These are phyloP conservation scores for Silene vulgaris DNA, from an alignment of 179 eudicot species.

Conservation along the genomic window DNA sequence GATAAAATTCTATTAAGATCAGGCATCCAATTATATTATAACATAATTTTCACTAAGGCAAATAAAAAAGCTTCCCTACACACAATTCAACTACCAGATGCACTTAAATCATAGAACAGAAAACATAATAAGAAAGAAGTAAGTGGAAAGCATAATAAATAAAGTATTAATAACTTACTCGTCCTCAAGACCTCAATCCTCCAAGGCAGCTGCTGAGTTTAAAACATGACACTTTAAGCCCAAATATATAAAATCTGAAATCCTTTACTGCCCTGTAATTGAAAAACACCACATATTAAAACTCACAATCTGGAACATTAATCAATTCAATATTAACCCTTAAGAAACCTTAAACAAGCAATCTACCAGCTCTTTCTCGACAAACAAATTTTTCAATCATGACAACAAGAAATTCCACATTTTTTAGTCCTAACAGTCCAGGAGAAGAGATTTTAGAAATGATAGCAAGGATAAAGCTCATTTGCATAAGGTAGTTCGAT, in stretches of 20 bases:
- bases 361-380: neutral
- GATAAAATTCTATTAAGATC: constrained; percentile 25
- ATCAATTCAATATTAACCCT: neutral
- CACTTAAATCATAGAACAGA: neutral
- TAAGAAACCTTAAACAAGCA: neutral
- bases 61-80: constrained; percentile 6
- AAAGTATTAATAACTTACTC: neutral
- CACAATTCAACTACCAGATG: neutral
- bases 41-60: constrained; percentile 16
- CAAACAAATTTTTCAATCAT: neutral
- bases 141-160: neutral
- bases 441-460: too few species aligned
- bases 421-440: too few species aligned
- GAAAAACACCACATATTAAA: neutral
- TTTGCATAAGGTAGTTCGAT: too few species aligned
- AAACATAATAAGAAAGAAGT: neutral
- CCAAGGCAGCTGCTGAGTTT: neutral
- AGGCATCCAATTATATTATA: constrained; percentile 19
- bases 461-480: too few species aligned
- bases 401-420: too few species aligned
- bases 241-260: neutral
- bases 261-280: constrained; percentile 4
- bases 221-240: neutral
- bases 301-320: neutral
- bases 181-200: neutral